Conservation (phyloP, 306 rosid genomes). For the Trifolium subterraneum region DNA sequence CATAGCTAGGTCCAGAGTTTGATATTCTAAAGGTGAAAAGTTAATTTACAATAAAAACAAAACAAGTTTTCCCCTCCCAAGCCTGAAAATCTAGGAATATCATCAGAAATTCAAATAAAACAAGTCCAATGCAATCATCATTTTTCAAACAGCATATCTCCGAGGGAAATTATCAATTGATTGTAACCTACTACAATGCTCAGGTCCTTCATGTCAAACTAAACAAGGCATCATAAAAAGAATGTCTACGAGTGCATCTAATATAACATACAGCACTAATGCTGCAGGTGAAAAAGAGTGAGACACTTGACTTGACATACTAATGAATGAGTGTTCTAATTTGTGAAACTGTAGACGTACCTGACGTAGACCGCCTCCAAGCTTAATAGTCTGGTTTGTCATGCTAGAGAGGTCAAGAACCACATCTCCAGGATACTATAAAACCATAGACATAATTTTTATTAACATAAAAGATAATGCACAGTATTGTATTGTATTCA, state of each 20-base stretch:
- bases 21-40: not conserved
- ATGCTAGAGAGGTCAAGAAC: conserved; percentile 81
- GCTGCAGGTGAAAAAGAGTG: not conserved
- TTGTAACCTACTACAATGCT: not conserved
- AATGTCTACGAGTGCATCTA: not conserved
- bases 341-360: conserved; percentile 38
- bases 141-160: not conserved
- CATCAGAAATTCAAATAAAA: not conserved
- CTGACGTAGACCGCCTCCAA: conserved; percentile 90
- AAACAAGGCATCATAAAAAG: not conserved
- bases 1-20: not conserved
- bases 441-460: conserved; percentile 13
- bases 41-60: not conserved
- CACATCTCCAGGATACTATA: conserved; percentile 86
- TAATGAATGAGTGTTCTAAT: not conserved
- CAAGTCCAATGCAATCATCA: not conserved
- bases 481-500: not conserved
- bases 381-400: conserved; percentile 86
- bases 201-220: not conserved
- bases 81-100: not conserved
- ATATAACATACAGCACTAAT: not conserved
- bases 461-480: not conserved
- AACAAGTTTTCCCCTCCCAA: conserved; percentile 6
- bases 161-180: not conserved
- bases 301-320: not conserved